Conservation (phyloP, 1,284 basidiomycete genomes). For the Farysia itapuensis region DNA sequence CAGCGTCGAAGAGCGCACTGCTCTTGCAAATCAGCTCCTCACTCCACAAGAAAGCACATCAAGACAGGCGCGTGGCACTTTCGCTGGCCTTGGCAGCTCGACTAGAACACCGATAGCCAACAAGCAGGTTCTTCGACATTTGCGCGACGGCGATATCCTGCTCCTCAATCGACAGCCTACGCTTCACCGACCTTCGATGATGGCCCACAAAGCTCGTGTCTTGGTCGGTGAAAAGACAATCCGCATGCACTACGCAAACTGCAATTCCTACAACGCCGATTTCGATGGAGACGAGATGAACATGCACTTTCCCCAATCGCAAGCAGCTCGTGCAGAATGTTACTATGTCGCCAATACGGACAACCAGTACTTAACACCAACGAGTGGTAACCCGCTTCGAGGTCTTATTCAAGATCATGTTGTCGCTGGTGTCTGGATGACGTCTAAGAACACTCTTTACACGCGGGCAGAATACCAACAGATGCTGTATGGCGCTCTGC, state of each 20-base stretch:
- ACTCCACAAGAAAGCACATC: conserved; percentile 77
- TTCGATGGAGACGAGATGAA: conserved; percentile 99
- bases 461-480: conserved; percentile 95
- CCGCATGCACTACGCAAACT: conserved; percentile 99
- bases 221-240: conserved; percentile 97
- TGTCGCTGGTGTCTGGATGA: conserved; percentile 99
- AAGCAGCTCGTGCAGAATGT: conserved; percentile 83
- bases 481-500: conserved; percentile 88
- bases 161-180: conserved; percentile 98
- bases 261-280: conserved; percentile 99
- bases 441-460: conserved; percentile 91
- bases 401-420: conserved; percentile 99
- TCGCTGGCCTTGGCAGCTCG: conserved; percentile 51
- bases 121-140: conserved; percentile 96
- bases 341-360: conserved; percentile 88
- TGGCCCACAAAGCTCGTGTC: conserved; percentile 93
- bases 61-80: conserved; percentile 52
- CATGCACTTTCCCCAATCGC: conserved; percentile 96
- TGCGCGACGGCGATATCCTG: conserved; percentile 91
- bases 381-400: conserved; percentile 94
- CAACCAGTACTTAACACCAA: conserved; percentile 97
- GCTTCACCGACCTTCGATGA: conserved; percentile 99
- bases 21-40: conserved; percentile 93
- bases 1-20: conserved; percentile 80
- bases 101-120: conserved; percentile 67